Evolutionary conservation across 305 asterid species (phyloP), one percentile per base, ranked within the genome.

Genomic region (Stenogyne calaminthoides): DNA sequence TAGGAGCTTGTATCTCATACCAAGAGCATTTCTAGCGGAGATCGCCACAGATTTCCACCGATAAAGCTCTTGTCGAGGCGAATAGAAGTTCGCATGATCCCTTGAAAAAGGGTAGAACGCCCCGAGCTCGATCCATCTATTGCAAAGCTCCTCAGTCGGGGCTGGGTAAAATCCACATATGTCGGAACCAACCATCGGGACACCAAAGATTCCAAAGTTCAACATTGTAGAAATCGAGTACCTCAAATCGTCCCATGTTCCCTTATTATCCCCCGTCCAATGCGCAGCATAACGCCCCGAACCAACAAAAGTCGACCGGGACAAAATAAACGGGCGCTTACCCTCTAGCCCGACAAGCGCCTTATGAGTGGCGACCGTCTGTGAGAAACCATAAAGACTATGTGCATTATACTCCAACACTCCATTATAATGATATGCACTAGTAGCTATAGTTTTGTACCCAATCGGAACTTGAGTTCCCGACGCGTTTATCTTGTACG

Each of bases 141-240:
- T 91, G 83, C 97, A 91, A 4, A 93, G 92, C 79, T 91, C 98
- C 61, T 93, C 97, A 0, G 89, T 84, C 0, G 92, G 96, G 4
- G 85, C 86, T 0, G 96, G 96, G 68, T 89, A 91, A 52, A 94
- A 94, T 11, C 97, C 97, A 57, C 97, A 94, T 15, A 94, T 91
- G 74, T 94, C 98, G 2, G 98, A 83, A 9, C 98, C 98, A 19
- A 94, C 98, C 97, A 91, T 94, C 0, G 98, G 96, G 59, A 91
- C 88, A 1, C 97, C 97, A 79, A 89, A 94, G 14, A 94, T 73
- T 0, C 97, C 97, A 40, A 94, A 94, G 51, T 91, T 89, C 61
- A 89, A n/a, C n/a, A n/a, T n/a, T n/a, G n/a, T n/a, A n/a, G n/a
- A n/a, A n/a, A n/a, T n/a, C n/a, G n/a, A n/a, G 54, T 86, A 87